phyloP scores from a whole-genome alignment of 192 early-diverging fungal species.

The Entrophospora sp. region DNA sequence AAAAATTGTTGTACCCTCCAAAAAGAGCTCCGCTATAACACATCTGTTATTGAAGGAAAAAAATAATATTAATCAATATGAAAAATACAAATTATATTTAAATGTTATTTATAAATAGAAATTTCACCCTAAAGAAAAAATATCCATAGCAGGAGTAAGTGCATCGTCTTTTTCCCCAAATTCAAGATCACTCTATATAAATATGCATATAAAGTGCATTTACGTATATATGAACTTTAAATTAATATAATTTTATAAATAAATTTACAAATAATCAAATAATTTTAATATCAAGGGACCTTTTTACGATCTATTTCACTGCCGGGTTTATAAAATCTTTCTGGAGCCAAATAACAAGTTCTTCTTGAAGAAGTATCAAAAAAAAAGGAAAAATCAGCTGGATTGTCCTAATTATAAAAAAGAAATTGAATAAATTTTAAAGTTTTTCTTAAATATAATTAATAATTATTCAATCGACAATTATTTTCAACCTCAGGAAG shows the following conservation, averaged over 20 bases:
- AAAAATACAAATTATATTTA: not conserved
- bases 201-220: conserved; percentile 22
- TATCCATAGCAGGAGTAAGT: conserved; percentile 80
- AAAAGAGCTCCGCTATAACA: conserved; percentile 86
- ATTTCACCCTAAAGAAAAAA: conserved; percentile 82
- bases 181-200: conserved; percentile 39
- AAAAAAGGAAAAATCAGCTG: conserved; percentile 91
- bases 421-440: not conserved
- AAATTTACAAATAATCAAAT: not conserved
- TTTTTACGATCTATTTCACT: conserved; percentile 46
- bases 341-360: conserved; percentile 91
- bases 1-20: conserved; percentile 89
- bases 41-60: conserved; percentile 30
- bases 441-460: too few species aligned
- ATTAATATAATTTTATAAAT: not conserved
- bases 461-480: not conserved
- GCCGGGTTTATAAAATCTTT: conserved; percentile 79
- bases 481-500: conserved; percentile 64
- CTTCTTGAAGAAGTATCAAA: conserved; percentile 87
- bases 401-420: conserved; percentile 64
- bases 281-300: conserved; percentile 14
- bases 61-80: not conserved
- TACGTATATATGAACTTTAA: not conserved
- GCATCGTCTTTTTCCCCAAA: conserved; percentile 30
- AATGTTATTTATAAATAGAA: not conserved